A percentile compares a stretch with the other conserved stretches of the same genome.
These are phyloP conservation scores for Reutealis trisperma DNA, from an alignment of 345 rosid genomes.

Conservation along the genomic window DNA sequence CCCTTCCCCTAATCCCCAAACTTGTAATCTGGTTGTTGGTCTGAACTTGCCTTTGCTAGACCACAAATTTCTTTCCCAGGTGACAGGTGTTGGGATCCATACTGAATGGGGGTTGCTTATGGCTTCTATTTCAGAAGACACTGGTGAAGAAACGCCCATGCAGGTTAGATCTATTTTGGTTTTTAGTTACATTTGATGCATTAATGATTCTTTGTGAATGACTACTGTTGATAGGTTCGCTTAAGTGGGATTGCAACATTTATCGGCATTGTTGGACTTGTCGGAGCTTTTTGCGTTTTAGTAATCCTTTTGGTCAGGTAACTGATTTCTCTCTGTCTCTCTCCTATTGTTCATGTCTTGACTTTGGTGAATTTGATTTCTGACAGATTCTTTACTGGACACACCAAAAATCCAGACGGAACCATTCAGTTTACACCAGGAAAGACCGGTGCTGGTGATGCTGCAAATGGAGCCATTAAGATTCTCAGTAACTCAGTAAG, in stretches of 20 bases:
- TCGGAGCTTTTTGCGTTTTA: slow-evolving; percentile 78
- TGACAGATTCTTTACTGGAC: slow-evolving; percentile 82
- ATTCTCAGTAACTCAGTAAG: no score
- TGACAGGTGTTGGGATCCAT: slow-evolving; percentile 35
- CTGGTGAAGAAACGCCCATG: slow-evolving; percentile 42
- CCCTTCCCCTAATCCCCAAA: no score
- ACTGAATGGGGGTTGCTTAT: slow-evolving; percentile 43
- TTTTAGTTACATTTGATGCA: background rate
- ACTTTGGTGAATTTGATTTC: background rate
- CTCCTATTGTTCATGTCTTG: background rate
- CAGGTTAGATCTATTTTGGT: slow-evolving; percentile 21
- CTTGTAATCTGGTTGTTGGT: background rate
- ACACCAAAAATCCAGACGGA: slow-evolving; percentile 52
- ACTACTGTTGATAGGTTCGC: slow-evolving; percentile 68
- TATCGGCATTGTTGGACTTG: slow-evolving; percentile 86
- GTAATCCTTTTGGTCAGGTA: slow-evolving; percentile 80
- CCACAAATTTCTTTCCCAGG: slow-evolving; percentile 11
- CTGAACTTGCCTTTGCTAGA: background rate
- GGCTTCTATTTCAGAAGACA: slow-evolving; percentile 41
- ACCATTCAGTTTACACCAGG: slow-evolving; percentile 53
- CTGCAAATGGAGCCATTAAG: no score
- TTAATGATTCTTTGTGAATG: background rate
- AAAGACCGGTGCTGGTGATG: slow-evolving; percentile 49
- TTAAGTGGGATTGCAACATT: slow-evolving; percentile 98
- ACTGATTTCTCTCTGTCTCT: background rate